Percentiles rank a stretch among this genome's conserved stretches.
phyloP scores from a whole-genome alignment of 106 monocot genomes.

The Acorus gramineus region DNA sequence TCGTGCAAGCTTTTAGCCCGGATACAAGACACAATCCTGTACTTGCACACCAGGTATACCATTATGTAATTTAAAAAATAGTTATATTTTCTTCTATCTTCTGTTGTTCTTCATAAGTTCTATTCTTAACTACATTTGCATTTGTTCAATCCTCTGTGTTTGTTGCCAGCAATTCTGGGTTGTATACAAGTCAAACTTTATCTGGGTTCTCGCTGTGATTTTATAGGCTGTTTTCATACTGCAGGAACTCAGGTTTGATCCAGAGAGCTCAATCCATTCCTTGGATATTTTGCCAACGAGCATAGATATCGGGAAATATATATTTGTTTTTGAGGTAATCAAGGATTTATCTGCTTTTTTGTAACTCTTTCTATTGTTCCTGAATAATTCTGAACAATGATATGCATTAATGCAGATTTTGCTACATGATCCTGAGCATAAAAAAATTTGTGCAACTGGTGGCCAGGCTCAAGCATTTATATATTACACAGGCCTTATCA shows the following conservation, averaged over 20 bases:
- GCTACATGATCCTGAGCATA: constrained; percentile 57
- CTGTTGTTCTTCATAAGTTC: not conserved
- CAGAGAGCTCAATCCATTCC: constrained; percentile 46
- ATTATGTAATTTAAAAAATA: not conserved
- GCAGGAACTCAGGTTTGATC: constrained; percentile 79
- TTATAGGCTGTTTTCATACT: too few relatives aligned
- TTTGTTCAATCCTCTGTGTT: not conserved
- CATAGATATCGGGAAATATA: constrained; percentile 84
- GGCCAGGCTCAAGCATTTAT: constrained; percentile 18
- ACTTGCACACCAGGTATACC: constrained; percentile 54
- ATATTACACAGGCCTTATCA: constrained; percentile 61
- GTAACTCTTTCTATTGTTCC: constrained; percentile 2
- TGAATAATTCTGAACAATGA: not conserved
- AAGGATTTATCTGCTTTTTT: constrained; percentile 4
- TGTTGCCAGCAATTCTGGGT: too few relatives aligned
- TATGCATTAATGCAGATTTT: constrained; percentile 37
- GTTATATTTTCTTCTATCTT: not conserved
- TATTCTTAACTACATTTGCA: not conserved
- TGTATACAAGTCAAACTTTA: too few relatives aligned
- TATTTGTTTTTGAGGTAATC: constrained; percentile 67
- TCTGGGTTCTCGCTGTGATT: too few relatives aligned
- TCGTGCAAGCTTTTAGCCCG: constrained; percentile 36
- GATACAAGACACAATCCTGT: constrained; percentile 38
- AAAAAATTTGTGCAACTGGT: constrained; percentile 47
- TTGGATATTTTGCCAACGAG: constrained; percentile 64